Base-by-base conservation (phyloP, 2,329 filamentous ascomycete species). In the Alternaria hordeiaustralica region DNA sequence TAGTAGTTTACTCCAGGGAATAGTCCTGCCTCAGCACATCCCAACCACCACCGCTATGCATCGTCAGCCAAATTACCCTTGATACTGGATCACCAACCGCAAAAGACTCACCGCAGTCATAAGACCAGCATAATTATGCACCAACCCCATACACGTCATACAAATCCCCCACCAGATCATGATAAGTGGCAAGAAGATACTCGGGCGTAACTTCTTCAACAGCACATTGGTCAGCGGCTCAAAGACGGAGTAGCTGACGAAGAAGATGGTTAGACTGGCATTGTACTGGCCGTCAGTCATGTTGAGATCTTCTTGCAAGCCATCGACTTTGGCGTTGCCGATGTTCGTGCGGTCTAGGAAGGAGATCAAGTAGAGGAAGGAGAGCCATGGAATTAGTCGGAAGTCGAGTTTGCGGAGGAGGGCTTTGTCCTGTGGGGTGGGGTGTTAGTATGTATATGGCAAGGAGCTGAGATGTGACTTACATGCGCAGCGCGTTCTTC, bases 241-340 rank as follows among this genome's bases (percentile, higher is more conserved):
- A 66, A 93, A 94, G 33, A 94, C 80, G 3, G 92, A 86, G 77
- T 97, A 97, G 0, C 91, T 93, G 54, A 96, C 85, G 82, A 96
- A 97, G 82, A 97, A 97, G 70, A 96, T 90, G 33, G 91, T 92
- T 8, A 97, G 84, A 0, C 89, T 87, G 21, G 87, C 84, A 77
- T 94, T 94, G 82, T 94, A 97, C 74, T 91, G 84, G 6, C 84
- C 80, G 3, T 86, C 84, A 0, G 85, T 85, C 83, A 95, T 87
- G 30, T 86, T 68, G 7, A 96, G 81, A 61, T 91, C 88, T 11
- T 84, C 74, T 58, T 85, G 78, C 3, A 89, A 77, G 13, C 87
- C 86, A n/a, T 84, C 86, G 21, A 89, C 82, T 72, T 87, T 87
- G 3, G 87, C 93, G 80, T 85, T 96, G 47, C 92, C 92, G 63